A percentile compares a stretch with the other conserved stretches of the same genome.
phyloP scores from a whole-genome alignment of 495 filamentous ascomycete genomes.

The Hypoxylon crocopeplum region DNA sequence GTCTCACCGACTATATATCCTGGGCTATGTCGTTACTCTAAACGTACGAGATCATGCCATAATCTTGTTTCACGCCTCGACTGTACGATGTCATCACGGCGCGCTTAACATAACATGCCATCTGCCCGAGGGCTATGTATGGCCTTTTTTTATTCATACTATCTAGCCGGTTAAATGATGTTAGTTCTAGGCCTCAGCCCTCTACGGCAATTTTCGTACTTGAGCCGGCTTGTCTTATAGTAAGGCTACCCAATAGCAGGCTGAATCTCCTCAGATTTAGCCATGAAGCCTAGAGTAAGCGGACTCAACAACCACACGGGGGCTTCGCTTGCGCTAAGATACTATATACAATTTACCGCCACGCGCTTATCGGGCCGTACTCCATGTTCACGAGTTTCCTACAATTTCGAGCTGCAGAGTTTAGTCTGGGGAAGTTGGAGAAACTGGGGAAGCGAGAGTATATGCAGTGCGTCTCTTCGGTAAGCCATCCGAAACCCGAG shows the following conservation, averaged over 20 bases:
- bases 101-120: neutral
- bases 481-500: conserved; percentile 1
- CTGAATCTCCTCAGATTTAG: conserved; percentile 12
- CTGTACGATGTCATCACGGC: conserved; percentile 1
- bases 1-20: neutral
- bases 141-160: neutral
- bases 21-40: neutral
- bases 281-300: conserved; percentile 1
- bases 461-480: conserved; percentile 8
- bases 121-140: conserved; percentile 2
- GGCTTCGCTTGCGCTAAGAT: conserved; percentile 7
- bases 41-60: conserved; percentile 12
- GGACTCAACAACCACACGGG: neutral
- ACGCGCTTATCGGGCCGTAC: conserved; percentile 31
- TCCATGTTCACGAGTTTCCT: conserved; percentile 4
- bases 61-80: conserved; percentile 1
- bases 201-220: neutral
- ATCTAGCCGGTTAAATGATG: conserved; percentile 24
- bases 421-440: conserved; percentile 13
- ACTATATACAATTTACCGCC: conserved; percentile 3
- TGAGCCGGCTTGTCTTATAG: neutral
- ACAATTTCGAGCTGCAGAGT: neutral
- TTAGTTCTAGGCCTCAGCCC: neutral
- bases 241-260: conserved; percentile 21
- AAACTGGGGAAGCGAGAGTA: conserved; percentile 10